phyloP scores from a whole-genome alignment of 208 protist species.

The Naegleria lovaniensis region DNA sequence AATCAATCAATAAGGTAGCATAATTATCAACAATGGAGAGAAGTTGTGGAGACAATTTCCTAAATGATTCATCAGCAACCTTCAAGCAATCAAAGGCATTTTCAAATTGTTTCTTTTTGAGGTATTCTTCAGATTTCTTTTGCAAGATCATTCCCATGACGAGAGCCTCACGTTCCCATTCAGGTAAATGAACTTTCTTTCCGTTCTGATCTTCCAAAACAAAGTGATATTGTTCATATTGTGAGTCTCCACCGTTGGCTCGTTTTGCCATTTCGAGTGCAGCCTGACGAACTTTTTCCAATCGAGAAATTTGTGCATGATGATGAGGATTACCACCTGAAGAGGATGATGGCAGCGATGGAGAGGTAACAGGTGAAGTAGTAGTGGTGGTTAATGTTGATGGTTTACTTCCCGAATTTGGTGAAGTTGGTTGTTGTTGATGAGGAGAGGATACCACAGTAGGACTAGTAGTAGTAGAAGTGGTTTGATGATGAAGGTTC shows the following conservation, averaged over 20 bases:
- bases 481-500: not conserved
- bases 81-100: not conserved
- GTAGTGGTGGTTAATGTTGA: too few species aligned
- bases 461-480: too few species aligned
- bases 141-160: not conserved
- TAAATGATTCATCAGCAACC: not conserved
- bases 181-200: not conserved
- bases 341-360: not conserved
- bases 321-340: too few species aligned
- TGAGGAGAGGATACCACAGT: too few species aligned
- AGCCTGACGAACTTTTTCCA: not conserved
- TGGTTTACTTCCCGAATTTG: too few species aligned
- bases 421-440: too few species aligned
- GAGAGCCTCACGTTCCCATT: not conserved
- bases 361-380: too few species aligned
- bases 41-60: not conserved
- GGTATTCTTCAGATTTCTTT: not conserved
- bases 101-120: not conserved
- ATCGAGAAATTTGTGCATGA: not conserved
- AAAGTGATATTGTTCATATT: conserved; percentile 9
- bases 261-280: not conserved
- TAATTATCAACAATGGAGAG: conserved; percentile 8
- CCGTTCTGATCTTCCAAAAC: not conserved
- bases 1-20: not conserved
- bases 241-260: not conserved